A percentile compares a stretch with the other conserved stretches of the same genome.
Conservation (phyloP, 164 flowering plant genomes). For the Cinnamomum chago region DNA sequence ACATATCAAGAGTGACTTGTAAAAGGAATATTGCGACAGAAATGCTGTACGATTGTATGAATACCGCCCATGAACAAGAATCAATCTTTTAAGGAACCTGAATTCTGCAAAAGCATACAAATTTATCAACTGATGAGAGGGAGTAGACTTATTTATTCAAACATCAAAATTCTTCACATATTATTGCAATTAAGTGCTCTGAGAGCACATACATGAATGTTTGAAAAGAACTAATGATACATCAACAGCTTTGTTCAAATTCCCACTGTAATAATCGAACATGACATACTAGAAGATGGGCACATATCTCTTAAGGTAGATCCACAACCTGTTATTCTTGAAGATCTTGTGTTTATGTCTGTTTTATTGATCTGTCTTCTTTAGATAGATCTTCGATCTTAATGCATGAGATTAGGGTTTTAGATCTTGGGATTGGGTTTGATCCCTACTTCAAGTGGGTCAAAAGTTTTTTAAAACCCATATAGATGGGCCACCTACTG, state of each 20-base stretch:
- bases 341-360: too few species aligned
- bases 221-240: background rate
- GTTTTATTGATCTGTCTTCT: too few species aligned
- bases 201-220: background rate
- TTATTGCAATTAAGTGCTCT: background rate
- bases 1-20: slow-evolving; percentile 88
- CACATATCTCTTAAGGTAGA: too few species aligned
- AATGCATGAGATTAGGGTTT: too few species aligned
- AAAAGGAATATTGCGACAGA: slow-evolving; percentile 91
- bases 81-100: slow-evolving; percentile 87
- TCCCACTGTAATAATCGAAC: too few species aligned
- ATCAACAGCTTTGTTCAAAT: background rate
- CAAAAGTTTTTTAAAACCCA: too few species aligned
- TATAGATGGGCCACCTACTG: too few species aligned
- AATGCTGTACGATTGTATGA: slow-evolving; percentile 99
- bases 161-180: background rate
- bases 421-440: too few species aligned
- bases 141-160: background rate
- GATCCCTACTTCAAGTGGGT: too few species aligned
- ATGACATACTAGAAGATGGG: too few species aligned
- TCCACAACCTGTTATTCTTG: too few species aligned
- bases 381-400: too few species aligned
- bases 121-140: background rate
- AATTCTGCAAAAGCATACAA: slow-evolving; percentile 60
- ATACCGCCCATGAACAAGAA: slow-evolving; percentile 97